These are phyloP conservation scores for Fusarium fujikuroi DNA, from an alignment of 2,329 filamentous ascomycete species.

Conservation along the genomic window DNA sequence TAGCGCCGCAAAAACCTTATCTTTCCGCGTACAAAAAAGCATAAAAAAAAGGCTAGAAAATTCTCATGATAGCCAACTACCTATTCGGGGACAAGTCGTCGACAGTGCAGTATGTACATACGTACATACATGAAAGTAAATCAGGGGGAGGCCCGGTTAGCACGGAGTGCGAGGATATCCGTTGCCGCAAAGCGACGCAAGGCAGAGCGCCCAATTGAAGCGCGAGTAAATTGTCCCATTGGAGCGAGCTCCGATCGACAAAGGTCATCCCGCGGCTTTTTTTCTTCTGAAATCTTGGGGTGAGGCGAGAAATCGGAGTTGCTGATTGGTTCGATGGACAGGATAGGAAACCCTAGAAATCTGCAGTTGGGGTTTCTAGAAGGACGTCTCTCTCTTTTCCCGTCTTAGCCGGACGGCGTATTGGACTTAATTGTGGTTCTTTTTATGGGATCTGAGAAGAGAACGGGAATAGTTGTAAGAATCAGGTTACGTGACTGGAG, in stretches of 20 bases:
- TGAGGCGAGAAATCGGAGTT: slow-evolving; percentile 20
- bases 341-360: slow-evolving; percentile 27
- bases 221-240: slow-evolving; percentile 28
- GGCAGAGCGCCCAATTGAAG: slow-evolving; percentile 31
- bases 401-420: slow-evolving; percentile 1
- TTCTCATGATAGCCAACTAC: slow-evolving; percentile 28
- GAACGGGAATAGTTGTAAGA: not conserved
- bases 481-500: not conserved
- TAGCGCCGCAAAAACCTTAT: slow-evolving; percentile 17
- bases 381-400: slow-evolving; percentile 13
- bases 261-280: slow-evolving; percentile 32
- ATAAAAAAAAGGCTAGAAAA: not conserved
- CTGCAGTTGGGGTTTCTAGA: slow-evolving; percentile 41
- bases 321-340: slow-evolving; percentile 5
- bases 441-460: not conserved
- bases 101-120: not conserved
- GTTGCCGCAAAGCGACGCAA: not conserved
- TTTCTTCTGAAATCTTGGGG: slow-evolving; percentile 11
- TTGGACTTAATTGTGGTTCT: not conserved
- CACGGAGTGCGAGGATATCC: slow-evolving; percentile 35
- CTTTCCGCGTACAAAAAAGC: not conserved
- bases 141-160: slow-evolving; percentile 29
- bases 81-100: slow-evolving; percentile 12
- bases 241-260: slow-evolving; percentile 29
- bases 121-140: not conserved